These are phyloP conservation scores for Lagerstroemia speciosa DNA, from an alignment of 345 rosid genomes.

Conservation along the genomic window DNA sequence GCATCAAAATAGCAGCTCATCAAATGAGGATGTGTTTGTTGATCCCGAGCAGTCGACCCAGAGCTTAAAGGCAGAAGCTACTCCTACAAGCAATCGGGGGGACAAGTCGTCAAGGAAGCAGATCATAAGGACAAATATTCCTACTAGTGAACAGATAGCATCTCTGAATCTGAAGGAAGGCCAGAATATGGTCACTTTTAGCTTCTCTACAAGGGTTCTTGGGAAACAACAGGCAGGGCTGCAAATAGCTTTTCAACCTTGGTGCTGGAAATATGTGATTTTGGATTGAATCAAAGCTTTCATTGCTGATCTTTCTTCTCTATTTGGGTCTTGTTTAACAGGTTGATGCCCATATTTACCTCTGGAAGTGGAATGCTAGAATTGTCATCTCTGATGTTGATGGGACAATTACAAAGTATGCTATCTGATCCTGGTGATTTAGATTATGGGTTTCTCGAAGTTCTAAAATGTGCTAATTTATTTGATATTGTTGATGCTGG, in stretches of 20 bases:
- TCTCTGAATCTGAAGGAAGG: conserved; percentile 90
- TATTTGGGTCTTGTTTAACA: conserved; percentile 18
- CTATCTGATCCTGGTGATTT: conserved; percentile 3
- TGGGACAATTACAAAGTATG: conserved; percentile 92
- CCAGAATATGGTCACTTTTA: conserved; percentile 73
- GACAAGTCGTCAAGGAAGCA: conserved; percentile 56
- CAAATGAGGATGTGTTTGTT: conserved; percentile 68
- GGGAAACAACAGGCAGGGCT: conserved; percentile 76
- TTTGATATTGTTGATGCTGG: not conserved
- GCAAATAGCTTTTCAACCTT: not conserved
- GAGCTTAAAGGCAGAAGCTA: conserved; percentile 24
- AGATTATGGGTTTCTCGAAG: not conserved
- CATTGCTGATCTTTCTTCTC: conserved; percentile 8
- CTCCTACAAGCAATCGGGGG: conserved; percentile 21
- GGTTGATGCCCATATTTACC: conserved; percentile 91
- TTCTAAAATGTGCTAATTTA: not conserved
- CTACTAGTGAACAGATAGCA: conserved; percentile 80
- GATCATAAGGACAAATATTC: conserved; percentile 65
- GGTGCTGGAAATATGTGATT: not conserved
- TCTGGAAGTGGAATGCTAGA: conserved; percentile 89
- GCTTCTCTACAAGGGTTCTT: conserved; percentile 80
- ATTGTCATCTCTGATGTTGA: conserved; percentile 95
- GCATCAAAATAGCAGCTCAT: conserved; percentile 47
- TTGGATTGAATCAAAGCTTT: not conserved
- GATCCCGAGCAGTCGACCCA: conserved; percentile 59